A percentile compares a stretch with the other conserved stretches of the same genome.
phyloP scores from a whole-genome alignment of 371 early-diverging fungal species.

The Syncephalis plumigaleata region DNA sequence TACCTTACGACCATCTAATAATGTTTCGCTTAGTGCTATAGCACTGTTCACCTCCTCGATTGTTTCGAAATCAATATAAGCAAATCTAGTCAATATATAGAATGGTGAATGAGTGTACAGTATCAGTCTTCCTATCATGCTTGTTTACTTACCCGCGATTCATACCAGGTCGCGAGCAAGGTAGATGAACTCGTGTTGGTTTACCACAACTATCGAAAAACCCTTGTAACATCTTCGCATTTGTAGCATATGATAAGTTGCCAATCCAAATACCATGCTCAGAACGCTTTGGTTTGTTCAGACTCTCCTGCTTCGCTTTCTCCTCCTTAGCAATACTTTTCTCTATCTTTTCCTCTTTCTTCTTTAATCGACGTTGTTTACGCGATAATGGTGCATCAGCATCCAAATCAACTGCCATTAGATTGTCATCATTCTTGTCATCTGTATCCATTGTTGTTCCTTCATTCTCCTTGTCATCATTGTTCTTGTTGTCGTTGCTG shows the following conservation, averaged over 20 bases:
- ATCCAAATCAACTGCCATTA: slow-evolving; percentile 8
- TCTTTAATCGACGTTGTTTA: slow-evolving; percentile 5
- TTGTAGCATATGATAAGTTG: slow-evolving; percentile 40
- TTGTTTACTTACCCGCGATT: slow-evolving; percentile 21
- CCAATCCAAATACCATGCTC: slow-evolving; percentile 58
- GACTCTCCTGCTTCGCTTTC: slow-evolving; percentile 11
- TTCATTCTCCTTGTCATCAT: slow-evolving; percentile 8
- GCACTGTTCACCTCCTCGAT: slow-evolving; percentile 32
- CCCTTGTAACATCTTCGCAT: slow-evolving; percentile 24
- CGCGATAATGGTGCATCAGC: no score
- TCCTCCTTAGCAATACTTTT: slow-evolving; percentile 6
- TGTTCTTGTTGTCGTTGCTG: slow-evolving; percentile 18
- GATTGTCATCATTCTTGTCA: slow-evolving; percentile 10
- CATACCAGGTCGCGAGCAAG: slow-evolving; percentile 23
- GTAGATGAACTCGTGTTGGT: slow-evolving; percentile 51
- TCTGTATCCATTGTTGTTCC: slow-evolving; percentile 1
- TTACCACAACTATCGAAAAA: slow-evolving; percentile 37
- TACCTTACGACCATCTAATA: slow-evolving; percentile 36
- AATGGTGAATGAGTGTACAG: no score
- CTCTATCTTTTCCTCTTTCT: slow-evolving; percentile 5
- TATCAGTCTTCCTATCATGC: neutral
- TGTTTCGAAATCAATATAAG: slow-evolving; percentile 45
- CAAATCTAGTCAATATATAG: slow-evolving; percentile 28
- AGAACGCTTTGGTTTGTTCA: slow-evolving; percentile 18
- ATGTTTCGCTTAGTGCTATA: slow-evolving; percentile 32